A percentile compares a stretch with the other conserved stretches of the same genome.
These are phyloP conservation scores for Zygotorulaspora danielsina DNA, from an alignment of 805 yeast species.

Conservation along the genomic window DNA sequence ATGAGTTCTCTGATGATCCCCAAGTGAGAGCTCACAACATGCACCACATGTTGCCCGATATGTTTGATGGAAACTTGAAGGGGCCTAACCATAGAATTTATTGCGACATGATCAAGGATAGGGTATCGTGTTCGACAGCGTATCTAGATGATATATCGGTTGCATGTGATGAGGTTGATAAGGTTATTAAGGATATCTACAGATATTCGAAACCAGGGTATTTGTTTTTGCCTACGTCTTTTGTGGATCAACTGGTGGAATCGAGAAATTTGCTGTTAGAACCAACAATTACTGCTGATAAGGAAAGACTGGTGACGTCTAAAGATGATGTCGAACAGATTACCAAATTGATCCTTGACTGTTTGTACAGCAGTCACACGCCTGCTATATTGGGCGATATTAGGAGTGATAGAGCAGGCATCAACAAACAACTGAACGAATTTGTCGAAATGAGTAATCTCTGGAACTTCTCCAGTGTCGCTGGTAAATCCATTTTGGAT, in stretches of 20 bases:
- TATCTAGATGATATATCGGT: constrained; percentile 41
- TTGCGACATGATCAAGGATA: constrained; percentile 54
- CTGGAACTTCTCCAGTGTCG: constrained; percentile 56
- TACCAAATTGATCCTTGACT: constrained; percentile 44
- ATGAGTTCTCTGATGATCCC: constrained; percentile 7
- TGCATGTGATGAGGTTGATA: constrained; percentile 59
- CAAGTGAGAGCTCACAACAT: constrained; percentile 33
- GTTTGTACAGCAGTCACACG: constrained; percentile 46
- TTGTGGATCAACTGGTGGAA: constrained; percentile 42
- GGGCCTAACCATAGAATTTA: constrained; percentile 66
- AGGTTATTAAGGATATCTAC: constrained; percentile 53
- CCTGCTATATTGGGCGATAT: constrained; percentile 74
- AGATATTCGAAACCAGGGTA: constrained; percentile 74
- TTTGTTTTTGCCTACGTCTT: constrained; percentile 69
- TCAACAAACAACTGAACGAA: constrained; percentile 42
- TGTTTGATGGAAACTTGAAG: constrained; percentile 40
- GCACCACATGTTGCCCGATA: constrained; percentile 60
- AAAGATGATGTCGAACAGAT: constrained; percentile 27
- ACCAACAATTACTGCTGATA: constrained; percentile 17
- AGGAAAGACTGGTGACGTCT: constrained; percentile 11
- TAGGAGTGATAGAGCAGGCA: constrained; percentile 58
- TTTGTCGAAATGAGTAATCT: constrained; percentile 44
- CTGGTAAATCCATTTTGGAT: constrained; percentile 71
- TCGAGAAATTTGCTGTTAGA: constrained; percentile 15
- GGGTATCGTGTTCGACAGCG: constrained; percentile 54